Base-by-base conservation (phyloP, 768 basidiomycete species). In the Lactarius indigo region DNA sequence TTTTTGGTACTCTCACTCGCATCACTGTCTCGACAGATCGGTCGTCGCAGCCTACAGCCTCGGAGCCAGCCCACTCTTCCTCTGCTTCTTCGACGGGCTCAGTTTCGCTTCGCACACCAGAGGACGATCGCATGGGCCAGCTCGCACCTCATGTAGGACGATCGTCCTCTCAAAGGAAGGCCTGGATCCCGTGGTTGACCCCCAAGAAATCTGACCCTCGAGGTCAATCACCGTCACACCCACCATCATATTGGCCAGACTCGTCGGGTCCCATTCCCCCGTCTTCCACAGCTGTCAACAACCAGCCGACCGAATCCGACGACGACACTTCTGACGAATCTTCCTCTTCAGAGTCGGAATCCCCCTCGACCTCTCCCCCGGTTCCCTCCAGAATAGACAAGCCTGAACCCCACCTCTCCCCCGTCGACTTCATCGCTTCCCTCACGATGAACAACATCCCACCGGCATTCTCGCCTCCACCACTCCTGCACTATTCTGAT, bases 101-200 rank as follows among this genome's bases (percentile, higher is more conserved):
- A 30, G 74, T 75, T 57, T 75, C 77, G 33, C 74, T 86, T 42
- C 85, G 81, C 64, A 87, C 86, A 5, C 85, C 86, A 57, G 85
- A 85, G 64, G 87, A 87, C 55, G 83, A 85, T 37, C 64, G 63
- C 17, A 17, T 55, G 10, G 68, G 65, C 68, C 74, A 76, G 60
- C 71, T 75, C 74, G 2, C 72, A 72, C n/a, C 74, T 68, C 70
- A 76, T 77, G 65, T 26, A 15, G 37, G 42, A 6, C 59, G 50
- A 26, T 56, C 84, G 79, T 17, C 57, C 7, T 44, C 64, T 17
- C 17, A 26, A 9, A 58, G 55, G 70, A 83, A 80, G 71, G 79
- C 79, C 33, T 89, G 86, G 86, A 80, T 81, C 63, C 75, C 82
- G 2, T 89, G 86, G 87, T 74, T 88, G 63, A 79, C 79, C 56